A percentile compares a stretch with the other conserved stretches of the same genome.
Conservation (phyloP, 495 filamentous ascomycete genomes). For the Podospora appendiculata region DNA sequence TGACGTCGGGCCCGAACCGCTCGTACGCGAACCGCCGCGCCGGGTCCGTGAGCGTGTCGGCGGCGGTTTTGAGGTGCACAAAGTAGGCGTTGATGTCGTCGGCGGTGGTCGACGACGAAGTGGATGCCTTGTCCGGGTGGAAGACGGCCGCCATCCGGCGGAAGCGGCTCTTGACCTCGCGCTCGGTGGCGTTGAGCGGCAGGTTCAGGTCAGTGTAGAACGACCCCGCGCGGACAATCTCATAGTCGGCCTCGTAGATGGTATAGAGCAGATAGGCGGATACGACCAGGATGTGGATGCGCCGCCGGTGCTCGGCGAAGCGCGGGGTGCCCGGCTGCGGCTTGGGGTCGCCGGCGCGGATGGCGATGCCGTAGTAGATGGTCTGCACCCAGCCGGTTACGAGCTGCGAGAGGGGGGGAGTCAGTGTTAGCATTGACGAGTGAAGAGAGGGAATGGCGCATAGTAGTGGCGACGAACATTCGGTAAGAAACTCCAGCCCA, state of each 20-base stretch:
- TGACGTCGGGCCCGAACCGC: constrained; percentile 74
- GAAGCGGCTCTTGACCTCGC: constrained; percentile 75
- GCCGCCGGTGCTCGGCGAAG: constrained; percentile 63
- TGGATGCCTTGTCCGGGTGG: constrained; percentile 75
- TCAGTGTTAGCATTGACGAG: background rate
- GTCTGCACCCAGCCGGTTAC: constrained; percentile 71
- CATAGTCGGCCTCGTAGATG: constrained; percentile 85
- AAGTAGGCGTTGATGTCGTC: constrained; percentile 51
- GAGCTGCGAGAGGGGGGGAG: constrained; percentile 40
- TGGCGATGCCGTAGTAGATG: constrained; percentile 80
- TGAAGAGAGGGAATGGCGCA: no score
- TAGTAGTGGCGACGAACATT: background rate
- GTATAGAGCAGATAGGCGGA: constrained; percentile 82
- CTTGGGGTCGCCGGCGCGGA: constrained; percentile 81
- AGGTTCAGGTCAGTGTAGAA: constrained; percentile 74
- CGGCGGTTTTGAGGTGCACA: constrained; percentile 70
- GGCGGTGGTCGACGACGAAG: constrained; percentile 8
- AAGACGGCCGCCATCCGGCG: constrained; percentile 73
- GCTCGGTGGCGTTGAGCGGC: constrained; percentile 58
- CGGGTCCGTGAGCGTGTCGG: constrained; percentile 75
- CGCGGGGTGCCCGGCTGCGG: constrained; percentile 65
- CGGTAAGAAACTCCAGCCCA: background rate
- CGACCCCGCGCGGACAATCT: constrained; percentile 58
- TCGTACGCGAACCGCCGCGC: constrained; percentile 87
- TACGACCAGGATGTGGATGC: constrained; percentile 77